Conservation (phyloP, 352 stramenopile genomes). For the Aphanomyces invadans region DNA sequence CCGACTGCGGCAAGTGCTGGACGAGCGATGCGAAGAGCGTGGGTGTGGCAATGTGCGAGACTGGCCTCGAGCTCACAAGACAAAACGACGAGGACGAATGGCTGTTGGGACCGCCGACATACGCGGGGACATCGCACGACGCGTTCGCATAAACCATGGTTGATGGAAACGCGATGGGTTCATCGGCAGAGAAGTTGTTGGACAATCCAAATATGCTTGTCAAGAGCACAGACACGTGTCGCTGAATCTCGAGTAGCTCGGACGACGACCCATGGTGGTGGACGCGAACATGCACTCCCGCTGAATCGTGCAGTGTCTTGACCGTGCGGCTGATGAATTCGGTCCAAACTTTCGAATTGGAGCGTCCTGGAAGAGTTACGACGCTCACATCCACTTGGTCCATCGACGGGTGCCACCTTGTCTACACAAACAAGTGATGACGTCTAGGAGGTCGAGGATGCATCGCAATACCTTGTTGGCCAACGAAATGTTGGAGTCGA, state of each 20-base stretch:
- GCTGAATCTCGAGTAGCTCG: slow-evolving; percentile 1
- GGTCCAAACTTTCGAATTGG: not conserved
- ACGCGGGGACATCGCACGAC: slow-evolving; percentile 10
- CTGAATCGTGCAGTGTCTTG: not conserved
- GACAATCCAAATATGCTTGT: not conserved
- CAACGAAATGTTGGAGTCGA: not conserved
- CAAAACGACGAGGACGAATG: not conserved
- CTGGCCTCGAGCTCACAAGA: slow-evolving; percentile 8
- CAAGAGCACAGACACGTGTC: not conserved
- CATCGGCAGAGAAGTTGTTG: not conserved
- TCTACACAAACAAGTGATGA: too few species aligned
- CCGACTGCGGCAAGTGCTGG: too few species aligned
- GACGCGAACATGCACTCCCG: slow-evolving; percentile 18
- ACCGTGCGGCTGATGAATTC: not conserved
- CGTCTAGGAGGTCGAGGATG: too few species aligned
- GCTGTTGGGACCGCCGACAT: not conserved
- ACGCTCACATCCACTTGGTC: not conserved
- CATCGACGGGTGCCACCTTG: not conserved
- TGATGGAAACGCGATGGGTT: not conserved
- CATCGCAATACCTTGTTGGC: not conserved
- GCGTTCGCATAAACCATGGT: slow-evolving; percentile 15
- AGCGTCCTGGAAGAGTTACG: not conserved
- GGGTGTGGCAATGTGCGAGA: not conserved
- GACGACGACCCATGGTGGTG: not conserved
- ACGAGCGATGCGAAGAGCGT: not conserved